Evolutionary conservation across 495 filamentous ascomycete species (phyloP).

Genomic region (Chaetomidium leptoderma): DNA sequence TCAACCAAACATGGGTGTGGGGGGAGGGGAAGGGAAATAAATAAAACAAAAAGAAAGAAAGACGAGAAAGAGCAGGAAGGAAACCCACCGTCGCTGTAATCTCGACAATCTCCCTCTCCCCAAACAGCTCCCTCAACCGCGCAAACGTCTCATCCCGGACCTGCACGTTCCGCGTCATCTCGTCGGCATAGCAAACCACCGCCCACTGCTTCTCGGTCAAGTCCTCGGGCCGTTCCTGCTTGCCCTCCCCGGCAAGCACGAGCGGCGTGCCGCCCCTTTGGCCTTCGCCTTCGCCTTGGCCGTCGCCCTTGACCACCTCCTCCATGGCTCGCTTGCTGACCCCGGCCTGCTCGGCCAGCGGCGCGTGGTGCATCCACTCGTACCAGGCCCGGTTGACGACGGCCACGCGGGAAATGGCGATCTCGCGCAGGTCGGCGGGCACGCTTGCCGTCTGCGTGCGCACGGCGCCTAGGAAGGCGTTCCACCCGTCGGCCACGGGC

Average conservation of each 20-base stretch:
- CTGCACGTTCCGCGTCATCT: conserved; percentile 63
- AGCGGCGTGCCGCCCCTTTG: too few relatives aligned
- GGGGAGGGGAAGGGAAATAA: too few relatives aligned
- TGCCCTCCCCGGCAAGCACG: not conserved
- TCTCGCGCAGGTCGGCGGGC: conserved; percentile 57
- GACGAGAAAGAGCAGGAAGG: not conserved
- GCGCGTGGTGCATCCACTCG: conserved; percentile 75
- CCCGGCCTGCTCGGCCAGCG: conserved; percentile 49
- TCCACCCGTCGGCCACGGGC: conserved; percentile 73
- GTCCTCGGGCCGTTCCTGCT: conserved; percentile 3
- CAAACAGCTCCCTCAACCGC: conserved; percentile 53
- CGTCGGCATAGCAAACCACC: conserved; percentile 66
- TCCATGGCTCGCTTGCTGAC: conserved; percentile 49
- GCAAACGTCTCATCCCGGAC: conserved; percentile 63
- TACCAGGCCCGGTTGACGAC: conserved; percentile 69
- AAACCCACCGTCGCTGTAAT: conserved; percentile 63
- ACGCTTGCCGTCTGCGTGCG: conserved; percentile 62
- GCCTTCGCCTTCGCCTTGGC: not conserved
- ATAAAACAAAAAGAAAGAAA: too few relatives aligned
- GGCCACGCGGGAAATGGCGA: conserved; percentile 71
- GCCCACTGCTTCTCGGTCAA: conserved; percentile 59
- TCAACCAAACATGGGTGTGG: too few relatives aligned
- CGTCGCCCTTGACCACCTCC: conserved; percentile 29
- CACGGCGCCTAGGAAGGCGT: conserved; percentile 70
- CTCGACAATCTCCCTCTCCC: conserved; percentile 69